Evolutionary conservation across 176 grass and related monocot species (phyloP).

Genomic region (Lolium multiflorum): DNA sequence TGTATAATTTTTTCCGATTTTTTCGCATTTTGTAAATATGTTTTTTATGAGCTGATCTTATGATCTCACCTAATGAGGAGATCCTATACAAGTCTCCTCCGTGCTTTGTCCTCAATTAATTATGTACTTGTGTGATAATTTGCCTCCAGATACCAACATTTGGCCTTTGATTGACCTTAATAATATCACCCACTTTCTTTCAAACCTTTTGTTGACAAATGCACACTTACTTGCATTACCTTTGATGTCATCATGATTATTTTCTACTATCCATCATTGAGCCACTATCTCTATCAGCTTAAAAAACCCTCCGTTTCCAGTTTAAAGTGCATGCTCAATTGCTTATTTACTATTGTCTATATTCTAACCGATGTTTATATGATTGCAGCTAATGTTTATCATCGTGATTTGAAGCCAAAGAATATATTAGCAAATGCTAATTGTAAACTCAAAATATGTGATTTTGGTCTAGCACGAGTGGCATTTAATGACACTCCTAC

Average conservation of each 20-base stretch:
- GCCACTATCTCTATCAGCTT: constrained; percentile 6
- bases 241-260: background rate
- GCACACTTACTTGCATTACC: background rate
- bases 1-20: too few relatives aligned
- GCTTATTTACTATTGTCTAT: constrained; percentile 26
- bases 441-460: constrained; percentile 99
- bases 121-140: too few relatives aligned
- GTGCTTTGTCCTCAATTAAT: too few relatives aligned
- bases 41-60: too few relatives aligned
- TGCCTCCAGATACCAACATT: too few relatives aligned
- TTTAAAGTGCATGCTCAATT: constrained; percentile 22
- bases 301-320: background rate
- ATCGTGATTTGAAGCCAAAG: constrained; percentile 99
- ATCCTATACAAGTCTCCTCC: too few relatives aligned
- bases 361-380: constrained; percentile 37
- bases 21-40: too few relatives aligned
- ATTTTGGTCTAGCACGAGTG: constrained; percentile 97
- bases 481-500: constrained; percentile 89
- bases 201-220: background rate
- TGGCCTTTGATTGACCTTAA: too few relatives aligned
- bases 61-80: too few relatives aligned
- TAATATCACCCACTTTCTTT: constrained; percentile 19
- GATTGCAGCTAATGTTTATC: constrained; percentile 97
- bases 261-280: constrained; percentile 24
- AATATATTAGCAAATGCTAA: constrained; percentile 99